Evolutionary conservation across 805 yeast species (phyloP), one percentile per base, ranked within the genome.

Genomic region (Jamesozyma rosinii): DNA sequence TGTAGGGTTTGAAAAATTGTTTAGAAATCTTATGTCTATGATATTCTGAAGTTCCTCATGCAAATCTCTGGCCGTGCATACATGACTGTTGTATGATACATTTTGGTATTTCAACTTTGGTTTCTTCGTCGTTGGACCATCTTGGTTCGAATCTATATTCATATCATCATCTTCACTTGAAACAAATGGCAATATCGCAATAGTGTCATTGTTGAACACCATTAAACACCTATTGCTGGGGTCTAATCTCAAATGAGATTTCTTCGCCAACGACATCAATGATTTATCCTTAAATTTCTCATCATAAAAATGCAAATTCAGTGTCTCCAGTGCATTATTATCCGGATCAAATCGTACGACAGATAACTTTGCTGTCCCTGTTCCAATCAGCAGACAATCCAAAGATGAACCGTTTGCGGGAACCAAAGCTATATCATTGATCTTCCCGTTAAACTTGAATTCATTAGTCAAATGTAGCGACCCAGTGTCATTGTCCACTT

Each of bases 261-360:
- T 59, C 17, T 47, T 37, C 1, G 58, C 49, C 36, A 65, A 53
- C n/a, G 52, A 51, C 14, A 55, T 41, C 6, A 71, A 65, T 1
- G 79, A 71, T 10, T 70, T 54, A 29, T 71, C 67, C 35, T 72
- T 72, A 40, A 87, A 67, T 21, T 76, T 76, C 36, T 77, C 75
- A 53, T 90, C 97, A 61, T 89, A 92, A 58, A 75, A 87, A 64
- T 92, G 98, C 41, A 92, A 66, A 40, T 95, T 83, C 1, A 77
- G 72, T 0, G 96, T 85, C 21, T 73, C 68, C n/a, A 90, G 68
- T 1, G 73, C 53, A 49, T 76, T 69, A n/a, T 53, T 57, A 3
- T 55, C 61, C 3, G 63, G 59, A 53, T 87, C 81, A 85, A 95
- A 92, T 43, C 72, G 71, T 24, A 90, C 63, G 15, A 89, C 63